A percentile compares a stretch with the other conserved stretches of the same genome.
These are phyloP conservation scores for Glaciozyma antarctica DNA, from an alignment of 768 basidiomycete genomes.

Conservation along the genomic window DNA sequence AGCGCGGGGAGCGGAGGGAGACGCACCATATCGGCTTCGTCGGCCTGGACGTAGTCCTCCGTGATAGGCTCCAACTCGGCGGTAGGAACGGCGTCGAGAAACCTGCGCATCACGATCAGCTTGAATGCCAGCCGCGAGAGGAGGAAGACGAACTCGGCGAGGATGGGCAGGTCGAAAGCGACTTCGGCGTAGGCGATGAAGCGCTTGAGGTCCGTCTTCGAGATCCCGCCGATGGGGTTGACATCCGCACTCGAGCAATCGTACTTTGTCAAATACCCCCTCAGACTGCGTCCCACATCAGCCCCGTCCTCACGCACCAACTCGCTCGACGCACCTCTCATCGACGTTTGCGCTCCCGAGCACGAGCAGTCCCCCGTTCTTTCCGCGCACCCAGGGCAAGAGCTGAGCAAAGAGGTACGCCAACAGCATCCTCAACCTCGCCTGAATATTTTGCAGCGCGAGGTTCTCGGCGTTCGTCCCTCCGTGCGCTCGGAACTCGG, in stretches of 20 bases:
- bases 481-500: constrained; percentile 75
- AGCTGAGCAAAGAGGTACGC: constrained; percentile 75
- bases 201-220: constrained; percentile 91
- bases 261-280: constrained; percentile 96
- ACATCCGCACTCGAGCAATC: constrained; percentile 92
- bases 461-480: constrained; percentile 82
- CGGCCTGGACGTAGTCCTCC: constrained; percentile 84
- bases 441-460: constrained; percentile 97
- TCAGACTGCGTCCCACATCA: constrained; percentile 51
- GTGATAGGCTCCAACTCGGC: constrained; percentile 95
- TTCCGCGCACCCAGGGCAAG: constrained; percentile 78
- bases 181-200: constrained; percentile 78
- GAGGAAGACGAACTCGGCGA: constrained; percentile 52
- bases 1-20: constrained; percentile 15
- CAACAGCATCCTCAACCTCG: constrained; percentile 85
- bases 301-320: background rate
- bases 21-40: constrained; percentile 54
- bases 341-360: constrained; percentile 98
- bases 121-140: background rate
- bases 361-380: constrained; percentile 74
- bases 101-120: constrained; percentile 47
- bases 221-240: constrained; percentile 96
- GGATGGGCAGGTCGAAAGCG: constrained; percentile 73
- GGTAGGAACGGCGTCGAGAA: constrained; percentile 82
- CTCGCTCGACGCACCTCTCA: constrained; percentile 56